Evolutionary conservation across 2,329 filamentous ascomycete species (phyloP).

Genomic region (Penicillium sp.): DNA sequence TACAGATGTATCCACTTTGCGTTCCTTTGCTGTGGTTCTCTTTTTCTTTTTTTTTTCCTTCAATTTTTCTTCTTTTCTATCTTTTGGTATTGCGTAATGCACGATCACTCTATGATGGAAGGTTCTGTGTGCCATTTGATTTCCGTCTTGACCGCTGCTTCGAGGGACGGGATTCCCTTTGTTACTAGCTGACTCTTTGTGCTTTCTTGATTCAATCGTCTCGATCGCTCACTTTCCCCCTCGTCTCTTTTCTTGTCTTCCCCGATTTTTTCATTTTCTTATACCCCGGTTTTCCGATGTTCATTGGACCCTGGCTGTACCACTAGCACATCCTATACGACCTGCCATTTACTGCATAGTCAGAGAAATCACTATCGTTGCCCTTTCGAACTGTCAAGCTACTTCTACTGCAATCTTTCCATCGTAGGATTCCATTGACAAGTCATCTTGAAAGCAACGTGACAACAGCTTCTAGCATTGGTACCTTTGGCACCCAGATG

Average conservation of each 20-base stretch:
- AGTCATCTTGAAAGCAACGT: no score
- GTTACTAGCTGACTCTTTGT: conserved; percentile 4
- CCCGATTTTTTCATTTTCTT: conserved; percentile 26
- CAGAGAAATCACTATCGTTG: conserved; percentile 21
- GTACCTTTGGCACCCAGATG: neutral
- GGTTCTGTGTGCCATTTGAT: conserved; percentile 4
- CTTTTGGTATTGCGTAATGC: conserved; percentile 12
- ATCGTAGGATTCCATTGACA: neutral
- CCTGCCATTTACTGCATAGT: conserved; percentile 19
- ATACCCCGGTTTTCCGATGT: conserved; percentile 34
- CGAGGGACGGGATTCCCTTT: conserved; percentile 22
- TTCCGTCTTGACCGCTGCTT: conserved; percentile 8
- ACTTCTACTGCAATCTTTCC: neutral
- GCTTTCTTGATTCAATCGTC: conserved; percentile 4
- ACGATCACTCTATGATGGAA: conserved; percentile 23
- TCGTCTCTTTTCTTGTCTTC: conserved; percentile 22
- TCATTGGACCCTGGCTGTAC: conserved; percentile 34
- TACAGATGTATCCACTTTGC: conserved; percentile 13
- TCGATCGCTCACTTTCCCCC: conserved; percentile 4
- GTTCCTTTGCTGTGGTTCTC: neutral
- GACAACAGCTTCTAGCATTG: neutral
- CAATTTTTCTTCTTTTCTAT: neutral
- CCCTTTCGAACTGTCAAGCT: neutral
- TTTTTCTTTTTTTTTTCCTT: neutral
- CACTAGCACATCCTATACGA: conserved; percentile 25